phyloP scores from a whole-genome alignment of 768 basidiomycete genomes.

The Hypsizygus marmoreus region DNA sequence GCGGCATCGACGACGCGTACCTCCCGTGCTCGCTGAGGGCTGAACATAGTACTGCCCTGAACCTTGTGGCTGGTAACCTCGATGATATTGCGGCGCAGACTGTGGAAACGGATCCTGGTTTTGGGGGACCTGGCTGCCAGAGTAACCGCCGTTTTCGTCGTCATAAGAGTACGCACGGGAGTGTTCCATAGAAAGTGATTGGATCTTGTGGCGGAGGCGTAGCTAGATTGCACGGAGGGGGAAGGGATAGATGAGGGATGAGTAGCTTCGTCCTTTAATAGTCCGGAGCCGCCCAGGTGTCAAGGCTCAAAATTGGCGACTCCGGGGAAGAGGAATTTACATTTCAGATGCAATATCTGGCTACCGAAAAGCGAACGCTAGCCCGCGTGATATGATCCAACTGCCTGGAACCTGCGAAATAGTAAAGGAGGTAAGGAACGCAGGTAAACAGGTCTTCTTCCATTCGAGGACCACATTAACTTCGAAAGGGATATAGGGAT shows the following conservation, averaged over 20 bases:
- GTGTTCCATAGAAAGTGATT: conserved; percentile 38
- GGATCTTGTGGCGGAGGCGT: conserved; percentile 26
- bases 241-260: conserved; percentile 19
- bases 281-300: conserved; percentile 43
- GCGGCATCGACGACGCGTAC: conserved; percentile 8
- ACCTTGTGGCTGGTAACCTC: conserved; percentile 34
- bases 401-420: conserved; percentile 37
- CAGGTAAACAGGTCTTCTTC: conserved; percentile 15
- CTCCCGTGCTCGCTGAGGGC: conserved; percentile 21
- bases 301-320: conserved; percentile 43
- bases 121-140: conserved; percentile 28
- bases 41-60: conserved; percentile 37
- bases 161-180: conserved; percentile 46
- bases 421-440: conserved; percentile 16
- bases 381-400: conserved; percentile 34
- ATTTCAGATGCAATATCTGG: conserved; percentile 36
- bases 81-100: conserved; percentile 15
- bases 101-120: conserved; percentile 30
- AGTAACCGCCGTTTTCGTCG: conserved; percentile 32
- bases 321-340: conserved; percentile 42
- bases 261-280: conserved; percentile 44
- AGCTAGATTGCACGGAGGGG: conserved; percentile 26
- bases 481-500: conserved; percentile 19
- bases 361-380: conserved; percentile 44
- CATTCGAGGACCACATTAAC: conserved; percentile 20